A percentile compares a stretch with the other conserved stretches of the same genome.
Conservation (phyloP, 192 early-diverging fungal species). For the Mycoemilia scoparia region DNA sequence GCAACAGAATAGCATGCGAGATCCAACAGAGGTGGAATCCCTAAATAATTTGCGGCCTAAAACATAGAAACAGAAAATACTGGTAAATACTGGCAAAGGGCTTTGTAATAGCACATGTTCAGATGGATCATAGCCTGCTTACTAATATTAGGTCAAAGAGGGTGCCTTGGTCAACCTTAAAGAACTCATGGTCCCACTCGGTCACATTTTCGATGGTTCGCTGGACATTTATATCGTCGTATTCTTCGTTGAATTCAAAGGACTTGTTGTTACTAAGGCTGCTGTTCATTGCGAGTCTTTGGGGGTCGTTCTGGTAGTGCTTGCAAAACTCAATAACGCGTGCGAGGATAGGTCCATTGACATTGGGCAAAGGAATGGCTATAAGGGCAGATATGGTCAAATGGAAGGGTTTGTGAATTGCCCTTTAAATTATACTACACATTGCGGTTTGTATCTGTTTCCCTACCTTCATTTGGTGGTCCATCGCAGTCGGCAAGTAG, state of each 20-base stretch:
- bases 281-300: slow-evolving; percentile 12
- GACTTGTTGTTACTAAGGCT: slow-evolving; percentile 22
- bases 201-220: slow-evolving; percentile 56
- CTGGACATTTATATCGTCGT: slow-evolving; percentile 39
- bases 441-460: slow-evolving; percentile 4
- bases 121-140: too few species aligned
- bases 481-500: slow-evolving; percentile 27
- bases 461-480: too few species aligned
- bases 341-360: slow-evolving; percentile 67
- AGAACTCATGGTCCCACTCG: slow-evolving; percentile 82
- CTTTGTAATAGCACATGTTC: too few species aligned
- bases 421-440: neutral
- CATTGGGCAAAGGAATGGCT: slow-evolving; percentile 78
- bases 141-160: slow-evolving; percentile 81
- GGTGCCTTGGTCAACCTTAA: slow-evolving; percentile 83
- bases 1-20: slow-evolving; percentile 70
- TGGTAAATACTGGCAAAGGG: too few species aligned
- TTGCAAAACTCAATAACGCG: slow-evolving; percentile 82
- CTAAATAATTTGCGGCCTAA: slow-evolving; percentile 77
- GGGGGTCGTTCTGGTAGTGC: slow-evolving; percentile 57
- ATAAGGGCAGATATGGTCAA: too few species aligned
- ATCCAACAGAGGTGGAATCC: slow-evolving; percentile 50
- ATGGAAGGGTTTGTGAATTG: neutral
- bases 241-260: slow-evolving; percentile 23
- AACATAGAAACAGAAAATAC: too few species aligned